phyloP scores from a whole-genome alignment of 768 basidiomycete species.

The Auriculariales sp. region DNA sequence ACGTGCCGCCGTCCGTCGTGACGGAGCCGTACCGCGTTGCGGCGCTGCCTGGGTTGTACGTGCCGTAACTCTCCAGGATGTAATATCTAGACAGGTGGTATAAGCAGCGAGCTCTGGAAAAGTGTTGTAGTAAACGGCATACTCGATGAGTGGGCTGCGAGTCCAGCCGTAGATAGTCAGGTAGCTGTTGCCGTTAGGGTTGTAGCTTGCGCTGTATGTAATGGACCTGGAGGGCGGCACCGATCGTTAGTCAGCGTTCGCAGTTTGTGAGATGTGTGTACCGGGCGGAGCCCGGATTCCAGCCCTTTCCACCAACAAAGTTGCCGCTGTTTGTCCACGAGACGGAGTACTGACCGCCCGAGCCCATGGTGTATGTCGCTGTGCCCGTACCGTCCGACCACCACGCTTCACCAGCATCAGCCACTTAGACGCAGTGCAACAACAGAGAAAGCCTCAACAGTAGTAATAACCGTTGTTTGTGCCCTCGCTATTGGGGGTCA shows the following conservation, averaged over 20 bases:
- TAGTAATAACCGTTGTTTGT: slow-evolving; percentile 7
- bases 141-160: slow-evolving; percentile 4
- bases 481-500: slow-evolving; percentile 3
- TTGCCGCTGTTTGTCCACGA: slow-evolving; percentile 2
- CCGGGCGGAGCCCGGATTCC: slow-evolving; percentile 5
- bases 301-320: slow-evolving; percentile 7
- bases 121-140: too few relatives aligned
- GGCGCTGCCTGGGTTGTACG: slow-evolving; percentile 4
- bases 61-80: slow-evolving; percentile 5
- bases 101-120: too few relatives aligned
- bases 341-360: slow-evolving; percentile 4
- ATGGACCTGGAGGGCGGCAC: background rate
- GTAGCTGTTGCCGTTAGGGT: background rate
- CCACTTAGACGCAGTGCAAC: too few relatives aligned
- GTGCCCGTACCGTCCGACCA: slow-evolving; percentile 5
- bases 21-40: slow-evolving; percentile 5
- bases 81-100: slow-evolving; percentile 4
- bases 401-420: too few relatives aligned
- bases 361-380: slow-evolving; percentile 2
- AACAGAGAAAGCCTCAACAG: too few relatives aligned
- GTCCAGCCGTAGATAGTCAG: slow-evolving; percentile 4
- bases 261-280: background rate
- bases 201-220: background rate
- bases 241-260: background rate
- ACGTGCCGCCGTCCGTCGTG: slow-evolving; percentile 6